phyloP scores from a whole-genome alignment of 306 rosid species.

The Castanea sativa region DNA sequence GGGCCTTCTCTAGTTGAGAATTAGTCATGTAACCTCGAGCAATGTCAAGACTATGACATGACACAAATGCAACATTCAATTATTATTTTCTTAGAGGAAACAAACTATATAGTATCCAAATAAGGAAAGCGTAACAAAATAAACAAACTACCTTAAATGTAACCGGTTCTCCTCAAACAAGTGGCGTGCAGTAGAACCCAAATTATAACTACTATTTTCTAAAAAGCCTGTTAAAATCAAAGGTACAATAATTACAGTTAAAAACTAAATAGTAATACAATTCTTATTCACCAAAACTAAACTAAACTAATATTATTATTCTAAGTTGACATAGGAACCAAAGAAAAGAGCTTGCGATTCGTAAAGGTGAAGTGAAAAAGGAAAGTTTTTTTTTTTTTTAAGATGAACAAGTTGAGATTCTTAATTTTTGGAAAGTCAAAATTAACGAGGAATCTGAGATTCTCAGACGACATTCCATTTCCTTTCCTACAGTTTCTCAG shows the following conservation, averaged over 20 bases:
- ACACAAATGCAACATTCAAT: not conserved
- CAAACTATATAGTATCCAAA: not conserved
- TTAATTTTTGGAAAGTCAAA: not conserved
- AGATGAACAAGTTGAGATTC: no score
- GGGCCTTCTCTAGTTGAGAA: constrained; percentile 66
- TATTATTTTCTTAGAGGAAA: not conserved
- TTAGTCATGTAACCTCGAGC: constrained; percentile 77
- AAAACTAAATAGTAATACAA: not conserved
- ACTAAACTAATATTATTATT: not conserved
- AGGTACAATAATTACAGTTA: constrained; percentile 13
- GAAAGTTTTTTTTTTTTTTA: no score
- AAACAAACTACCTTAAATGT: constrained; percentile 40
- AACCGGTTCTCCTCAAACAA: constrained; percentile 41
- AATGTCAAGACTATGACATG: constrained; percentile 35
- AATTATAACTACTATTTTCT: constrained; percentile 11
- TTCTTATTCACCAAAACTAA: not conserved
- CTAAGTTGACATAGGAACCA: not conserved
- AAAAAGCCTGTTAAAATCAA: constrained; percentile 38
- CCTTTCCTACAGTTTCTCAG: not conserved
- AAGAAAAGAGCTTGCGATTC: no score
- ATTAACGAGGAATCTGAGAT: not conserved
- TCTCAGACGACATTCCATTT: constrained; percentile 2
- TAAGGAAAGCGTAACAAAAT: constrained; percentile 16
- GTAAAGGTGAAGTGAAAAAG: no score
- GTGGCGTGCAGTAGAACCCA: constrained; percentile 40